Evolutionary conservation across 305 asterid genomes (phyloP).

Genomic region (Rubia tinctorum): DNA sequence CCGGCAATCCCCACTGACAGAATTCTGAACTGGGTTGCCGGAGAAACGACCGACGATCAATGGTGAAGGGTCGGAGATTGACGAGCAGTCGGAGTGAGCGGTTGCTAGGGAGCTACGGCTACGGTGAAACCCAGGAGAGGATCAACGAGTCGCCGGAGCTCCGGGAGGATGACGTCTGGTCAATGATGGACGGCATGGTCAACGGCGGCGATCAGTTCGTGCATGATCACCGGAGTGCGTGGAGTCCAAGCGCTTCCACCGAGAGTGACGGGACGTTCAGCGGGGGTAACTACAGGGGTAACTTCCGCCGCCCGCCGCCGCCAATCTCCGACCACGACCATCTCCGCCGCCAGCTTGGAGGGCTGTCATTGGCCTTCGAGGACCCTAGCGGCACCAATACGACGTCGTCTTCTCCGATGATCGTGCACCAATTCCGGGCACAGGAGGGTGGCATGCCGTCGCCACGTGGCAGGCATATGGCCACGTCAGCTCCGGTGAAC

Average conservation of each 20-base stretch:
- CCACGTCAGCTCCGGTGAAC: slow-evolving; percentile 74
- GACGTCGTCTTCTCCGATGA: slow-evolving; percentile 44
- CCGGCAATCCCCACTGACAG: no score
- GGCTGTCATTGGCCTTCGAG: slow-evolving; percentile 75
- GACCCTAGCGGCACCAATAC: slow-evolving; percentile 34
- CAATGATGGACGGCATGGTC: slow-evolving; percentile 39
- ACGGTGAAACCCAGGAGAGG: slow-evolving; percentile 36
- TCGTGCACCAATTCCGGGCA: slow-evolving; percentile 58
- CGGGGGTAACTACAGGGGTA: slow-evolving; percentile 21
- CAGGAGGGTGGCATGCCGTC: slow-evolving; percentile 35
- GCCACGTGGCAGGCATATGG: slow-evolving; percentile 50
- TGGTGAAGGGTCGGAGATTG: slow-evolving; percentile 83
- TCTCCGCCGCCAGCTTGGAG: slow-evolving; percentile 42
- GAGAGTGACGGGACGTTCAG: slow-evolving; percentile 31
- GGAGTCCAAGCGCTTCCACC: slow-evolving; percentile 47
- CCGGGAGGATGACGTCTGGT: slow-evolving; percentile 84
- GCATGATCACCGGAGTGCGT: slow-evolving; percentile 25
- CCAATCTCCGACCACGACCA: slow-evolving; percentile 17
- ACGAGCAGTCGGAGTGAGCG: slow-evolving; percentile 69
- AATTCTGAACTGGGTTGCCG: not conserved
- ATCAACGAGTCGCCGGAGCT: slow-evolving; percentile 51
- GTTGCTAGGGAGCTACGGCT: slow-evolving; percentile 45
- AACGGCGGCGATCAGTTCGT: slow-evolving; percentile 29
- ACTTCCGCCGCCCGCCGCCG: slow-evolving; percentile 28
- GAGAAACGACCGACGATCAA: slow-evolving; percentile 10